Percentiles rank a stretch among this genome's conserved stretches.
phyloP scores from a whole-genome alignment of 192 early-diverging fungal species.

The Backusella luteola region DNA sequence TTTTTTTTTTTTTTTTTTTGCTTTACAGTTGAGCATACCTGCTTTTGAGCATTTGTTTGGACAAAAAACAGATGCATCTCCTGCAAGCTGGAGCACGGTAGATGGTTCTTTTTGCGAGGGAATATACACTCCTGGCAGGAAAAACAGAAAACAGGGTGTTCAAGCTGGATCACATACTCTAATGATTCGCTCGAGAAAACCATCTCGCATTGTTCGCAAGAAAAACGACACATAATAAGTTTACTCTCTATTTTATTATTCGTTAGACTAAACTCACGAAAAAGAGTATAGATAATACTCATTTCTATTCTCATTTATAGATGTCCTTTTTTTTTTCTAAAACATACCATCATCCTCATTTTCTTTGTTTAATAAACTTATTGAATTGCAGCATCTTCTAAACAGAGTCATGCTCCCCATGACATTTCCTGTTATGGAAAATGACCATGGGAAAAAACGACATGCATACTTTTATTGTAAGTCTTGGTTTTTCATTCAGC shows the following conservation, averaged over 20 bases:
- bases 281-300: not conserved
- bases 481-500: not conserved
- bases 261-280: not conserved
- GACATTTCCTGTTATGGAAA: not conserved
- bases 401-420: not conserved
- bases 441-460: not conserved
- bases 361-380: not conserved
- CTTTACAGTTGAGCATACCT: conserved; percentile 17
- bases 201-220: not conserved
- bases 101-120: conserved; percentile 42
- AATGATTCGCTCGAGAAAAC: not conserved
- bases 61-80: conserved; percentile 43
- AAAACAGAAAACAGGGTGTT: not conserved
- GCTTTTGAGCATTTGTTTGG: conserved; percentile 48
- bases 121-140: conserved; percentile 25
- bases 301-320: not conserved
- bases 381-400: not conserved
- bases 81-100: conserved; percentile 44
- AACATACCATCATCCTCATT: not conserved
- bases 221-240: not conserved
- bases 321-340: not conserved
- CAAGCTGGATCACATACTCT: not conserved
- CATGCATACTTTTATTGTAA: not conserved
- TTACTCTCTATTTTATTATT: not conserved
- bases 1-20: conserved; percentile 7